Base-by-base conservation (phyloP, 305 asterid species). In the Plantago coronopus region DNA sequence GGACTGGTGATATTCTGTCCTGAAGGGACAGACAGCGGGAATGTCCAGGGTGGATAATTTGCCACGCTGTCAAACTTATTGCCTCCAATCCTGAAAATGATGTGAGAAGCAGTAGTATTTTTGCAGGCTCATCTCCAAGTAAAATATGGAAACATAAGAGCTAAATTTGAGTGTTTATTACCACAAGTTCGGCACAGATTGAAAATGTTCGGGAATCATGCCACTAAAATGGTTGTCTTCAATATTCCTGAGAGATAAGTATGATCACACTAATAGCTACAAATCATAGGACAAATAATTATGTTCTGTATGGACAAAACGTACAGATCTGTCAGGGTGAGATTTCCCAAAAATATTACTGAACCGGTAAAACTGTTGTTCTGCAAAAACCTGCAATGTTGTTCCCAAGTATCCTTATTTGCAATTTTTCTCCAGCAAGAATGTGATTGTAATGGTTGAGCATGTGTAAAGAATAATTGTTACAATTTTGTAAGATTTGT, bases 211-310 rank as follows among this genome's bases (percentile, higher is more conserved):
- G 40, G 98, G 98, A 63, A 91, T 88, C 27, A 88, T 86, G 61
- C 98, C 98, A 73, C 97, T 88, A 56, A 91, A 91, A 73, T 88
- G 90, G 73, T 88, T 89, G 59, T 88, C 95, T 74, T 84, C 84
- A 17, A 91, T 83, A 72, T 91, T 83, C 93, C 98, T 91, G 85
- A 58, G 67, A 74, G 49, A 6, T 44, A 22, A 67, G 11, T 3
- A 5, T 8, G 59, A 71, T 46, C 68, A 77, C 49, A 69, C 59
- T 54, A 74, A 70, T 66, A 65, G 38, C 63, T 57, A 59, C 10
- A 54, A 18, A 44, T 37, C 48, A 43, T 38, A 37, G 48, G 49
- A 64, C 55, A 49, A 14, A 54, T 15, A 27, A 7, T 27, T 17
- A 55, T 57, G 19, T 20, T 22, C 25, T 44, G 17, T 7, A 20